Conservation (phyloP, 2,329 filamentous ascomycete species). For the Aureobasidium sp. region DNA sequence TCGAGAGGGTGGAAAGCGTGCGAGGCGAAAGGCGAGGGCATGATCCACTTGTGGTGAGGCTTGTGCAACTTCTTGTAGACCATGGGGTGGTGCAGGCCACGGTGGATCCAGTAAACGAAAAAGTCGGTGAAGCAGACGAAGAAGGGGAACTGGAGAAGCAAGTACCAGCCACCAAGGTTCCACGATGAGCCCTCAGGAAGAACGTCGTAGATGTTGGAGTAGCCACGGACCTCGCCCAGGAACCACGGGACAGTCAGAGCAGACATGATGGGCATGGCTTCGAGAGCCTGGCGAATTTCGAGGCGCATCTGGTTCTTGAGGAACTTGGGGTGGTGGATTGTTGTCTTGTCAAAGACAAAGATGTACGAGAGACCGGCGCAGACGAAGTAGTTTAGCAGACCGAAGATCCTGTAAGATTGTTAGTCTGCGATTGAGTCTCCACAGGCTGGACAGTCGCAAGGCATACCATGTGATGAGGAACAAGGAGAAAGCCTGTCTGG, state of each 20-base stretch:
- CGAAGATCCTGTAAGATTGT: conserved; percentile 60
- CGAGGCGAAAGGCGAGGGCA: conserved; percentile 87
- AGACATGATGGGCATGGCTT: conserved; percentile 72
- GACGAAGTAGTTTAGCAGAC: conserved; percentile 72
- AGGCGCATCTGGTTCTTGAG: conserved; percentile 84
- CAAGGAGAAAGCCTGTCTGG: conserved; percentile 64
- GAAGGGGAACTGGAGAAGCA: conserved; percentile 72
- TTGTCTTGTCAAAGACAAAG: conserved; percentile 86
- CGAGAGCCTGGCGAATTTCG: conserved; percentile 74
- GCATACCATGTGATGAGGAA: conserved; percentile 78
- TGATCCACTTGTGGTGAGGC: conserved; percentile 99
- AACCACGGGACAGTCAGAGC: conserved; percentile 74
- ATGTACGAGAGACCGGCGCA: conserved; percentile 76
- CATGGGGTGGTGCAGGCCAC: conserved; percentile 67
- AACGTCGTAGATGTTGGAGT: conserved; percentile 80
- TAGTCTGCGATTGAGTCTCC: not conserved
- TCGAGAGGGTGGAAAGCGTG: conserved; percentile 94
- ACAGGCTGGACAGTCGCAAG: not conserved
- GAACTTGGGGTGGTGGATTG: conserved; percentile 83
- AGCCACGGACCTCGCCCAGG: conserved; percentile 72
- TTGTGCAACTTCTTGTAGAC: conserved; percentile 90
- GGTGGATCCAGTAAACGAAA: conserved; percentile 87
- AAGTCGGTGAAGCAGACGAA: conserved; percentile 86
- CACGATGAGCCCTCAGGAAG: conserved; percentile 43
- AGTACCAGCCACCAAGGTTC: conserved; percentile 69